A percentile compares a stretch with the other conserved stretches of the same genome.
Conservation (phyloP, 139 green algal genomes). For the Coelastrella sp. region DNA sequence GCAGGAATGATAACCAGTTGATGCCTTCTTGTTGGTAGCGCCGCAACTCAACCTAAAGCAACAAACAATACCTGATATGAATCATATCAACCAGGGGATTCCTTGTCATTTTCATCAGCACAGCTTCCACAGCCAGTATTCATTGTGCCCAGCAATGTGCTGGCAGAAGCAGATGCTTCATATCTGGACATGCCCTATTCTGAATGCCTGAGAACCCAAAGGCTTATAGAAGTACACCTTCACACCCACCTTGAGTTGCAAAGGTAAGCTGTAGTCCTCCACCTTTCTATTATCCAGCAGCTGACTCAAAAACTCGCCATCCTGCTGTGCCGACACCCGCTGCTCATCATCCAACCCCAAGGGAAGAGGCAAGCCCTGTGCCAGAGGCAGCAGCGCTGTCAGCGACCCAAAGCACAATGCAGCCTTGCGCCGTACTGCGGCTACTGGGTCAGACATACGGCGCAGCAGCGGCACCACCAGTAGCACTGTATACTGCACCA, state of each 20-base stretch:
- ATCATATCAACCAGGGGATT: too few species aligned
- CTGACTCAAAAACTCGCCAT: slow-evolving; percentile 88
- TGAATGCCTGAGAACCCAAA: not conserved
- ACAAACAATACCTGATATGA: not conserved
- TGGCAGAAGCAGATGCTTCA: too few species aligned
- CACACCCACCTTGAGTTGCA: slow-evolving; percentile 51
- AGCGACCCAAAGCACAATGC: slow-evolving; percentile 84
- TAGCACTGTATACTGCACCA: slow-evolving; percentile 82
- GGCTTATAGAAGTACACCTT: too few species aligned
- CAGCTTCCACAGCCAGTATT: too few species aligned
- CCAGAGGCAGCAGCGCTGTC: slow-evolving; percentile 90
- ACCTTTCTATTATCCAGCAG: slow-evolving; percentile 88
- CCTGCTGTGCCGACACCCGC: slow-evolving; percentile 56
- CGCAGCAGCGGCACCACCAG: slow-evolving; percentile 91
- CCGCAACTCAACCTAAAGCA: slow-evolving; percentile 72
- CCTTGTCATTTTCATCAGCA: too few species aligned
- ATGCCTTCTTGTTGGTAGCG: slow-evolving; percentile 97
- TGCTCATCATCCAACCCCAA: slow-evolving; percentile 71
- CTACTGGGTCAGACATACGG: slow-evolving; percentile 86
- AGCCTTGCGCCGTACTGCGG: slow-evolving; percentile 68
- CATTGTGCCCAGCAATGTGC: too few species aligned
- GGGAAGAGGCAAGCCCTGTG: slow-evolving; percentile 74
- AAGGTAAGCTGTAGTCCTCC: slow-evolving; percentile 79
- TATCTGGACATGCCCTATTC: too few species aligned
- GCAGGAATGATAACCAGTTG: slow-evolving; percentile 98